phyloP scores from a whole-genome alignment of 1,284 basidiomycete species.

The Sparassis latifolia region DNA sequence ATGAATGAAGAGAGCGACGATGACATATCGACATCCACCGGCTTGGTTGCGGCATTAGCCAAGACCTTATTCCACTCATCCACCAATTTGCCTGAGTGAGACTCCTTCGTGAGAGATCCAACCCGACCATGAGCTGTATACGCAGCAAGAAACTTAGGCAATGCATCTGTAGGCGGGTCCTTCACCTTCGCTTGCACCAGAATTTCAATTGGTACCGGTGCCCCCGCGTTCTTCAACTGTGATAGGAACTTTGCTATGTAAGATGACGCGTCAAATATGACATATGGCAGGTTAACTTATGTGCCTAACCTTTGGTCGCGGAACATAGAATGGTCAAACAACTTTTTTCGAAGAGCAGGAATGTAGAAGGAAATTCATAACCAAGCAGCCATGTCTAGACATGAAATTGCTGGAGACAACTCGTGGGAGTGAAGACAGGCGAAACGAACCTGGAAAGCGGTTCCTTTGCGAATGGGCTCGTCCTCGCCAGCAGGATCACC shows the following conservation, averaged over 20 bases:
- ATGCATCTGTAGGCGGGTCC: slow-evolving; percentile 62
- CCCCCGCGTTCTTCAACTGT: slow-evolving; percentile 54
- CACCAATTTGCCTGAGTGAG: slow-evolving; percentile 72
- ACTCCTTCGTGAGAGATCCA: slow-evolving; percentile 72
- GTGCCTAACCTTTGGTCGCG: slow-evolving; percentile 72
- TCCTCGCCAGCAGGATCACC: slow-evolving; percentile 84
- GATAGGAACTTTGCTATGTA: slow-evolving; percentile 65
- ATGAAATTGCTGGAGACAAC: neutral
- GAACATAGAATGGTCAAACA: slow-evolving; percentile 82
- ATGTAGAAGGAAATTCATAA: slow-evolving; percentile 94
- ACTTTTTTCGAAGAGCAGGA: slow-evolving; percentile 77
- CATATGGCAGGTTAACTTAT: neutral
- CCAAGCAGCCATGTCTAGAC: slow-evolving; percentile 88
- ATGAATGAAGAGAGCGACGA: slow-evolving; percentile 73
- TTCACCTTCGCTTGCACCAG: slow-evolving; percentile 69
- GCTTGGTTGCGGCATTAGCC: slow-evolving; percentile 43
- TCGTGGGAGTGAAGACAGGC: neutral
- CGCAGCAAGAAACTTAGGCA: slow-evolving; percentile 53
- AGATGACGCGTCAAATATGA: slow-evolving; percentile 15
- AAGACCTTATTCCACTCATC: slow-evolving; percentile 73
- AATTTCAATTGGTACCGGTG: slow-evolving; percentile 57
- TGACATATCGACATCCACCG: slow-evolving; percentile 77
- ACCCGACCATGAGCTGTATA: slow-evolving; percentile 57
- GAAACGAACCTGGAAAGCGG: slow-evolving; percentile 74
- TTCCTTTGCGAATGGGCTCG: slow-evolving; percentile 82